phyloP scores from a whole-genome alignment of 345 rosid species.

The Euphorbia pulcherrima region DNA sequence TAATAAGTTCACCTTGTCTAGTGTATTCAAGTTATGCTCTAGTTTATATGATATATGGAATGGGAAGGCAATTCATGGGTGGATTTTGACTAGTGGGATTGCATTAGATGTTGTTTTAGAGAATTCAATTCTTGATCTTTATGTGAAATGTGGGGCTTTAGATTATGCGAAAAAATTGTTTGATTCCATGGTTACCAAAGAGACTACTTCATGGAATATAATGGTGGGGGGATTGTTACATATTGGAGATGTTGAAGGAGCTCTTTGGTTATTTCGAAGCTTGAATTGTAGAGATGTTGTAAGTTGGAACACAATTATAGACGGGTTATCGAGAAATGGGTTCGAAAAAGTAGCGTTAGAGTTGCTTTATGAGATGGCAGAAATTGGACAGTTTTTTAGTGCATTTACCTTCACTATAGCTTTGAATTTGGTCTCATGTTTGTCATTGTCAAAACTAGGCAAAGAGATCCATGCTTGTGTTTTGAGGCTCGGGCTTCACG shows the following conservation, averaged over 20 bases:
- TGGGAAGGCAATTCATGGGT: conserved; percentile 51
- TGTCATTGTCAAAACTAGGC: conserved; percentile 33
- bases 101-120: conserved; percentile 36
- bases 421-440: conserved; percentile 39
- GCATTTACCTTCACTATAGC: conserved; percentile 40
- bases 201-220: conserved; percentile 44
- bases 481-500: conserved; percentile 25
- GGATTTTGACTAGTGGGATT: conserved; percentile 39
- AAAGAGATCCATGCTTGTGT: conserved; percentile 42
- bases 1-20: conserved; percentile 47
- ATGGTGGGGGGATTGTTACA: conserved; percentile 36
- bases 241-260: conserved; percentile 32
- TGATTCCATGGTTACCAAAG: conserved; percentile 33
- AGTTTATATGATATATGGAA: conserved; percentile 27
- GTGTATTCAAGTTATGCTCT: conserved; percentile 46
- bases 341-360: conserved; percentile 34
- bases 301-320: conserved; percentile 48
- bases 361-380: conserved; percentile 41
- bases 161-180: conserved; percentile 30
- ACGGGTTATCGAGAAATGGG: conserved; percentile 41
- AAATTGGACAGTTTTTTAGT: conserved; percentile 29
- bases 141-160: conserved; percentile 41
- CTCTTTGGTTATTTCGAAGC: conserved; percentile 35
- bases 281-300: conserved; percentile 32
- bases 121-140: conserved; percentile 48